phyloP scores from a whole-genome alignment of 208 protist genomes.

The Angomonas deanei region DNA sequence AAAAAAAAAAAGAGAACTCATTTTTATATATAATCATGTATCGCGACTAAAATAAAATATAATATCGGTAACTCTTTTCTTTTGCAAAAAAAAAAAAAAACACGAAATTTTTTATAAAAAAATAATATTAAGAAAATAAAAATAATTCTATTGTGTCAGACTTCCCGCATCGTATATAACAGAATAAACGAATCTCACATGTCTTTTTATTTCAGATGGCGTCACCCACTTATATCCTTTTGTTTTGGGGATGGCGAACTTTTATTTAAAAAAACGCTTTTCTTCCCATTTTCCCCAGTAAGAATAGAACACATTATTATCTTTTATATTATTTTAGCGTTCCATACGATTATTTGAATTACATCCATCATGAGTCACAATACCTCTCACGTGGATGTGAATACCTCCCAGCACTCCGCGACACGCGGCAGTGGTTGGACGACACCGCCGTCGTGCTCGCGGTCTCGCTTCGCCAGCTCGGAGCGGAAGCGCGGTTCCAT shows the following conservation, averaged over 20 bases:
- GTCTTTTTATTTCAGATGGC: too few species aligned
- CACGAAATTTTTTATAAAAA: background rate
- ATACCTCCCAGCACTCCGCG: background rate
- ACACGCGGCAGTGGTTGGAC: background rate
- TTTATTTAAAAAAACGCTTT: too few species aligned
- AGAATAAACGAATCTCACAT: too few species aligned
- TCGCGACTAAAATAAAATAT: too few species aligned
- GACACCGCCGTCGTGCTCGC: background rate
- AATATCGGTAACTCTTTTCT: too few species aligned
- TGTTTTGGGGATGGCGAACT: too few species aligned
- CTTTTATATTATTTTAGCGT: conserved; percentile 8
- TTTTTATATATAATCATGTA: background rate
- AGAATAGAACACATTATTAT: too few species aligned
- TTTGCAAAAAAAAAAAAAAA: background rate
- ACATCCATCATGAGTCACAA: background rate
- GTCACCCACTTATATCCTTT: too few species aligned
- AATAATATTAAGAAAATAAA: too few species aligned
- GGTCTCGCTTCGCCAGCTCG: background rate
- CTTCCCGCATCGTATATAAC: too few species aligned
- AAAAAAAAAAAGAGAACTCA: conserved; percentile 3
- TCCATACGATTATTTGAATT: conserved; percentile 3
- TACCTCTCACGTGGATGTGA: background rate
- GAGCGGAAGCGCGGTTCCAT: background rate
- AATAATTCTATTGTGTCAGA: too few species aligned
- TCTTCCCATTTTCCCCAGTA: too few species aligned